These are phyloP conservation scores for Backusella liffmaniae DNA, from an alignment of 192 early-diverging fungal species.

Conservation along the genomic window DNA sequence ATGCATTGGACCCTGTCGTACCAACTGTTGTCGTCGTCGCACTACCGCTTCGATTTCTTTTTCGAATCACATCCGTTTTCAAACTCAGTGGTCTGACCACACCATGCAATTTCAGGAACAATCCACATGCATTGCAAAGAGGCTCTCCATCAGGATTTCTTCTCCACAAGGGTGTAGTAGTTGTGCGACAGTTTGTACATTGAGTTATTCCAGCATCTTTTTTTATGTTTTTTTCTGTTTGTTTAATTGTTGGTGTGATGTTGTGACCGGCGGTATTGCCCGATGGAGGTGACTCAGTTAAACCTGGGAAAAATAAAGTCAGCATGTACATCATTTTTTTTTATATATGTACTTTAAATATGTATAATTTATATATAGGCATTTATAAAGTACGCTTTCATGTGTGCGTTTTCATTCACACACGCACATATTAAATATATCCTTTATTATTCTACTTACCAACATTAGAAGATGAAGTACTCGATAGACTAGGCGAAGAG, in stretches of 20 bases:
- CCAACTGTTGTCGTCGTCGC: not conserved
- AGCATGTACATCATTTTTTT: not conserved
- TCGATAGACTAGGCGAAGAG: not conserved
- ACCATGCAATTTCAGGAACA: conserved; percentile 93
- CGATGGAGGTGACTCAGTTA: conserved; percentile 5
- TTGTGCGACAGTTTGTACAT: conserved; percentile 84
- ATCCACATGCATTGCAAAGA: conserved; percentile 93
- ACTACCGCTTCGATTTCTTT: conserved; percentile 64
- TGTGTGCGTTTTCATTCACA: not conserved
- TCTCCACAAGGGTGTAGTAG: conserved; percentile 87
- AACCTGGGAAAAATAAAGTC: conserved; percentile 4
- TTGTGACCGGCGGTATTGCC: conserved; percentile 1
- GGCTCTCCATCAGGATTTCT: conserved; percentile 77
- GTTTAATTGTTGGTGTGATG: conserved; percentile 3
- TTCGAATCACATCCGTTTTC: conserved; percentile 81
- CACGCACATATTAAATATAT: not conserved
- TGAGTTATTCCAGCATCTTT: conserved; percentile 17
- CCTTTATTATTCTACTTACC: not conserved
- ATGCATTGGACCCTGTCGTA: not conserved
- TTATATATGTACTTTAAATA: not conserved
- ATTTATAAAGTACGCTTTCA: not conserved
- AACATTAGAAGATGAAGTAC: not conserved
- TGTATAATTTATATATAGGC: not conserved
- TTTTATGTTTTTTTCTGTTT: not conserved
- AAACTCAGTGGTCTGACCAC: conserved; percentile 75